phyloP scores from a whole-genome alignment of 352 stramenopile species.

The Phytopythium kandeliae region DNA sequence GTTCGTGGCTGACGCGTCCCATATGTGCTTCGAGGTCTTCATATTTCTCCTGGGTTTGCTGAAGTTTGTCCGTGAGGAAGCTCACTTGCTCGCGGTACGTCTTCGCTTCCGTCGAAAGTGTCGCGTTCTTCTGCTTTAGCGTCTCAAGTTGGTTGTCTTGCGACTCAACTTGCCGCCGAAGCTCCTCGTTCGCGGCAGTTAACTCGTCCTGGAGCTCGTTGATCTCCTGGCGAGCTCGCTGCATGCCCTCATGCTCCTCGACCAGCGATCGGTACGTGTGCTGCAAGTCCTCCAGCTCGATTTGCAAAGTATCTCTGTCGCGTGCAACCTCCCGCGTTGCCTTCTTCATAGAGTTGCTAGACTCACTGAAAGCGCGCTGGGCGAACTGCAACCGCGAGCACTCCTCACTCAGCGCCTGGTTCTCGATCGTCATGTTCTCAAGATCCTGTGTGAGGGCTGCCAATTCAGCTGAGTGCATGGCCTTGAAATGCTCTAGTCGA shows the following conservation, averaged over 20 bases:
- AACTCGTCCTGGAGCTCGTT: conserved; percentile 54
- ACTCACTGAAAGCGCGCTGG: conserved; percentile 47
- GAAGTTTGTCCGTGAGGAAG: conserved; percentile 71
- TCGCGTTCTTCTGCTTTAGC: conserved; percentile 49
- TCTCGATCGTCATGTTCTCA: conserved; percentile 87
- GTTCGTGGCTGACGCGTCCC: conserved; percentile 33
- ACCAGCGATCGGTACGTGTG: conserved; percentile 70
- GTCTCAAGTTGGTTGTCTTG: conserved; percentile 53
- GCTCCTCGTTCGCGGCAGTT: conserved; percentile 47
- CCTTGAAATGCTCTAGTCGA: conserved; percentile 49
- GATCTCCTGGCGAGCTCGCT: conserved; percentile 50
- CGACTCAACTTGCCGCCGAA: conserved; percentile 54
- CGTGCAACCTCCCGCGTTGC: conserved; percentile 53
- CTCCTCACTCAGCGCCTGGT: conserved; percentile 81
- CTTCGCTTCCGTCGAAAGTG: conserved; percentile 37
- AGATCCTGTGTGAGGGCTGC: conserved; percentile 67
- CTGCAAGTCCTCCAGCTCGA: conserved; percentile 73
- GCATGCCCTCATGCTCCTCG: conserved; percentile 65
- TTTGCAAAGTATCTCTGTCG: conserved; percentile 58
- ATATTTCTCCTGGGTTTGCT: conserved; percentile 40
- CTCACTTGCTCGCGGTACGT: conserved; percentile 80
- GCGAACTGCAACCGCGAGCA: conserved; percentile 55
- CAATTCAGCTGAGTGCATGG: conserved; percentile 59
- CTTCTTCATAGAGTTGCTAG: conserved; percentile 44
- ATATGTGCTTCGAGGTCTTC: conserved; percentile 52